phyloP scores from a whole-genome alignment of 139 green algal species.

The Tetradesmus lagerheimii region DNA sequence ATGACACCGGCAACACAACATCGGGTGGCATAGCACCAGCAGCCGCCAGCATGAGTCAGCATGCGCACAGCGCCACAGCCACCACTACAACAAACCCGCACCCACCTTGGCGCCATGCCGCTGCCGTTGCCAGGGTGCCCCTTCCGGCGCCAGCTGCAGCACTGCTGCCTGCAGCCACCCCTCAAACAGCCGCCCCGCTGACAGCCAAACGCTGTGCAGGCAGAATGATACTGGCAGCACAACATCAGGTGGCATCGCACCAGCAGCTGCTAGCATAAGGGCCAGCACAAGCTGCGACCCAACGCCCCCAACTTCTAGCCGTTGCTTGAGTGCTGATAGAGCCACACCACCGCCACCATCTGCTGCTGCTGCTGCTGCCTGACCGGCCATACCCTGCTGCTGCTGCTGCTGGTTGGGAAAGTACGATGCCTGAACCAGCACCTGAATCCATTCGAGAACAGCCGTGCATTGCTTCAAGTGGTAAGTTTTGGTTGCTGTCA shows the following conservation, averaged over 20 bases:
- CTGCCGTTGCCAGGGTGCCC: slow-evolving; percentile 55
- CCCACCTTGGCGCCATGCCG: slow-evolving; percentile 44
- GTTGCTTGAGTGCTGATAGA: not conserved
- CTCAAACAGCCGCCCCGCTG: slow-evolving; percentile 49
- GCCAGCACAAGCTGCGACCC: slow-evolving; percentile 50
- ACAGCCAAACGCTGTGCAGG: slow-evolving; percentile 61
- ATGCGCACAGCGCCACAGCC: no score
- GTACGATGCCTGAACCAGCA: slow-evolving; percentile 20
- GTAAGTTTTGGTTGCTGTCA: slow-evolving; percentile 37
- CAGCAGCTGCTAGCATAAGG: slow-evolving; percentile 58
- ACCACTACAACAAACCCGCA: no score
- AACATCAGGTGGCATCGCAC: slow-evolving; percentile 68
- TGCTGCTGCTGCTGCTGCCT: slow-evolving; percentile 20
- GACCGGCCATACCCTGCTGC: not conserved
- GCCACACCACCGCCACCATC: not conserved
- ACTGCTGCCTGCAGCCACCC: slow-evolving; percentile 52
- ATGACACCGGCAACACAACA: slow-evolving; percentile 57
- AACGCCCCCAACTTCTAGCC: slow-evolving; percentile 35
- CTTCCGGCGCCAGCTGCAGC: slow-evolving; percentile 34
- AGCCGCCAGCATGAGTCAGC: no score
- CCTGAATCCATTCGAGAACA: slow-evolving; percentile 46
- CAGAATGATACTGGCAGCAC: slow-evolving; percentile 53
- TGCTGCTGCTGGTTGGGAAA: not conserved
- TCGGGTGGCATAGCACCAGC: slow-evolving; percentile 66
- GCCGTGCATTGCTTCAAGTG: slow-evolving; percentile 51